Percentiles rank a stretch among this genome's conserved stretches.
Evolutionary conservation across 352 stramenopile genomes (phyloP).

Genomic region (Globisporangium solare): DNA sequence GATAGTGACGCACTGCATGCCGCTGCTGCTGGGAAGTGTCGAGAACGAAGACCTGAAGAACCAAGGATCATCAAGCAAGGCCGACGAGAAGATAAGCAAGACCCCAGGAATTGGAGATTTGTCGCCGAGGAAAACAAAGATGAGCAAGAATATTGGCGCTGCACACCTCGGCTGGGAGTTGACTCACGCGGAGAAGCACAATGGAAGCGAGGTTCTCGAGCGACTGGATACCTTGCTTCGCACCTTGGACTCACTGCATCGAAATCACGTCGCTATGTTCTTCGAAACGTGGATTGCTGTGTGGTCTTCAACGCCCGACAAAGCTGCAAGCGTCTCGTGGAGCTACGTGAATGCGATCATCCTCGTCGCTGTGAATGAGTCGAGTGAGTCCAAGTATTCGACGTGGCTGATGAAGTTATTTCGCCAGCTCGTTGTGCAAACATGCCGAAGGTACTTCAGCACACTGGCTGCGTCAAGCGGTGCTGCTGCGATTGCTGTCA

Average conservation of each 20-base stretch:
- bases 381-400: not conserved
- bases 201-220: constrained; percentile 15
- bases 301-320: constrained; percentile 25
- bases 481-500: not conserved
- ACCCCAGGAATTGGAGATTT: not conserved
- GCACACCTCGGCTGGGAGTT: constrained; percentile 9
- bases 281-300: constrained; percentile 40
- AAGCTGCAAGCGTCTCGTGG: constrained; percentile 27
- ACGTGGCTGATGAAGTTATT: constrained; percentile 16
- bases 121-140: not conserved
- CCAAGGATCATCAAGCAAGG: constrained; percentile 14
- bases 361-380: constrained; percentile 5
- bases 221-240: constrained; percentile 17
- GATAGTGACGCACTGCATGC: constrained; percentile 39
- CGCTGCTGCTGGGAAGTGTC: constrained; percentile 44
- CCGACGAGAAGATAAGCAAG: not conserved
- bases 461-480: too few relatives aligned
- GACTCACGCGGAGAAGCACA: constrained; percentile 20
- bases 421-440: constrained; percentile 9
- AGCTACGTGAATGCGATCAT: constrained; percentile 36
- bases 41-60: constrained; percentile 19
- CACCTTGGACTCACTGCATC: constrained; percentile 7
- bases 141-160: not conserved
- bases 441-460: constrained; percentile 3
- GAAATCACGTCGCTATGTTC: constrained; percentile 21